These are phyloP conservation scores for Somion occarium DNA, from an alignment of 1,284 basidiomycete species.

Conservation along the genomic window DNA sequence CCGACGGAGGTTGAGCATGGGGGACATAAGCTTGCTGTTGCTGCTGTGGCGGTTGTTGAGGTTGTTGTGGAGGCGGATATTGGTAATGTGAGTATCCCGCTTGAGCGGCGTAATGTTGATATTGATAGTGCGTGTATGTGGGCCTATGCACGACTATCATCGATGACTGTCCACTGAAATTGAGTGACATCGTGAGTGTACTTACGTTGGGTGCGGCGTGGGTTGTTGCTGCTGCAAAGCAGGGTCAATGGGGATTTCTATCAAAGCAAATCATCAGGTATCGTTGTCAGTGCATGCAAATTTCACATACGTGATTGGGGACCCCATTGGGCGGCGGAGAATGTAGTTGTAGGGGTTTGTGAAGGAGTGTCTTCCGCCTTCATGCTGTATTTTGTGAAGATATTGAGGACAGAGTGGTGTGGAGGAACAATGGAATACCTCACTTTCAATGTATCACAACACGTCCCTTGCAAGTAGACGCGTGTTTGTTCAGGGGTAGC, in stretches of 20 bases:
- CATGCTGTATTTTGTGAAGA: not conserved
- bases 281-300: no score
- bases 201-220: constrained; percentile 35
- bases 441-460: no score
- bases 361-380: constrained; percentile 1
- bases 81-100: constrained; percentile 46
- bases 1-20: constrained; percentile 2
- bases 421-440: no score
- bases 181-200: not conserved
- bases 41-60: constrained; percentile 26
- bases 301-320: constrained; percentile 31
- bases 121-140: constrained; percentile 41
- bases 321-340: constrained; percentile 37
- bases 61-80: constrained; percentile 34
- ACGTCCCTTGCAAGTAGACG: no score
- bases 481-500: no score
- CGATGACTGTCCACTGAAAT: constrained; percentile 4
- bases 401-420: not conserved
- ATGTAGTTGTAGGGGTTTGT: constrained; percentile 14
- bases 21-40: constrained; percentile 18
- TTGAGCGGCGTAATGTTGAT: constrained; percentile 52
- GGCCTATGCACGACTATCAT: constrained; percentile 25
- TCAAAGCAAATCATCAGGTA: not conserved
- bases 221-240: constrained; percentile 54
- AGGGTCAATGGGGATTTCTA: constrained; percentile 66